These are phyloP conservation scores for Metschnikowia colocasiae DNA, from an alignment of 805 yeast species.

Conservation along the genomic window DNA sequence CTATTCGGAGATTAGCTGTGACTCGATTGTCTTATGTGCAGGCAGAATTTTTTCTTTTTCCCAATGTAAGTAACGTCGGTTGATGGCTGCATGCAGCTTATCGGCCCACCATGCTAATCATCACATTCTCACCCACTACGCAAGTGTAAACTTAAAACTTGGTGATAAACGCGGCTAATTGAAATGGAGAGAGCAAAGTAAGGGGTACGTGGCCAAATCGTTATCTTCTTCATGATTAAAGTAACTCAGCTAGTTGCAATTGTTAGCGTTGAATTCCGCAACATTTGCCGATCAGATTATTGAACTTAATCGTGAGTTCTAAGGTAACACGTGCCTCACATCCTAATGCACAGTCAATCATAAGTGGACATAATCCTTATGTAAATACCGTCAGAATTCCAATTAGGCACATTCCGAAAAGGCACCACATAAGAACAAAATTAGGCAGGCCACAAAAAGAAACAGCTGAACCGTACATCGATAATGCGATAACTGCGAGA, in stretches of 20 bases:
- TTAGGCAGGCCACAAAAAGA: constrained; percentile 63
- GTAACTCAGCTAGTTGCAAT: background rate
- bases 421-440: constrained; percentile 54
- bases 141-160: background rate
- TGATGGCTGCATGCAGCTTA: background rate
- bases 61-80: background rate
- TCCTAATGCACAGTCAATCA: background rate
- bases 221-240: background rate
- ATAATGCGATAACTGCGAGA: constrained; percentile 72
- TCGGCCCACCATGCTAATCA: background rate
- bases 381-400: constrained; percentile 39
- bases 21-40: constrained; percentile 1
- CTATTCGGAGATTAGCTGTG: background rate
- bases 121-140: background rate
- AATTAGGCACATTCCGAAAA: constrained; percentile 57
- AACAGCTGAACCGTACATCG: constrained; percentile 82
- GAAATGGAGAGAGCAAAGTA: background rate
- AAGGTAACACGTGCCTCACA: background rate
- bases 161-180: background rate
- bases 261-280: background rate
- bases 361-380: background rate
- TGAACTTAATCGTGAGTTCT: background rate
- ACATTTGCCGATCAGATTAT: background rate
- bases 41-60: background rate
- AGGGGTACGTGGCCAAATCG: background rate